Evolutionary conservation across 768 basidiomycete genomes (phyloP).

Genomic region (Lactifluus echinatus): DNA sequence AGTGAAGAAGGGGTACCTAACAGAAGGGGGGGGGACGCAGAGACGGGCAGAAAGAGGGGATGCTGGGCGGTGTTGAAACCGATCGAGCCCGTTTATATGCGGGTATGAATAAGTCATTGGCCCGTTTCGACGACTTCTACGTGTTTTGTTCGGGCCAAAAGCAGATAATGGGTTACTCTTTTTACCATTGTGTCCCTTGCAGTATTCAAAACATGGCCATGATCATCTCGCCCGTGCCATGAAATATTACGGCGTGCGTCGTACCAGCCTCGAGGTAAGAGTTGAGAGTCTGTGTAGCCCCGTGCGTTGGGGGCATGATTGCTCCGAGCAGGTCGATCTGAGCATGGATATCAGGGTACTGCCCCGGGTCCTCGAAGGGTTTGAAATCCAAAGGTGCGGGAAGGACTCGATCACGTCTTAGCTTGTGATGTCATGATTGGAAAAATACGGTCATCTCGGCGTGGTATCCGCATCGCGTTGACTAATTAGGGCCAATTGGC

Average conservation of each 20-base stretch:
- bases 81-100: conserved; percentile 15
- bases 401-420: conserved; percentile 3
- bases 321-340: background rate
- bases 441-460: no score
- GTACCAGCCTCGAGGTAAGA: background rate
- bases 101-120: background rate
- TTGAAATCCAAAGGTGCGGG: conserved; percentile 7
- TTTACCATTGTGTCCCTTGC: background rate
- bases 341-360: background rate
- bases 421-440: conserved; percentile 10
- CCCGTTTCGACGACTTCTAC: conserved; percentile 6
- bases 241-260: background rate
- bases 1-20: background rate
- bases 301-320: background rate
- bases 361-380: background rate
- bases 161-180: conserved; percentile 2
- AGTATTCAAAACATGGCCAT: no score
- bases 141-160: background rate
- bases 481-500: background rate
- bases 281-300: background rate
- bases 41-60: background rate
- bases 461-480: background rate
- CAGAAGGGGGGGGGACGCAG: conserved; percentile 5
- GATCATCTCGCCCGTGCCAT: no score
- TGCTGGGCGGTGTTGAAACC: background rate